A percentile compares a stretch with the other conserved stretches of the same genome.
phyloP scores from a whole-genome alignment of 1,284 basidiomycete genomes.

The Cystobasidium sp. region DNA sequence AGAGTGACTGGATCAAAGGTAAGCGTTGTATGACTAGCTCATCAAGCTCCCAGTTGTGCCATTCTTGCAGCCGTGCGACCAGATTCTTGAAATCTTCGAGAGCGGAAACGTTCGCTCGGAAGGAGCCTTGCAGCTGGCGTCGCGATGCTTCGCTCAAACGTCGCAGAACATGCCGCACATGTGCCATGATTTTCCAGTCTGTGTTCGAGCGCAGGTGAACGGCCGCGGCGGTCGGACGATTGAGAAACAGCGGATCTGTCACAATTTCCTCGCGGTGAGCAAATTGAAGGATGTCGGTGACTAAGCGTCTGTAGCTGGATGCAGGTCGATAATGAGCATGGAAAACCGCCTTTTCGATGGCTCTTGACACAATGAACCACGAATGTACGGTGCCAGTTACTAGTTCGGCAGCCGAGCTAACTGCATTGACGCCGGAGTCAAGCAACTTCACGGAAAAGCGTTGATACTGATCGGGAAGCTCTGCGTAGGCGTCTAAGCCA shows the following conservation, averaged over 20 bases:
- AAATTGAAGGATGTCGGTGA: slow-evolving; percentile 47
- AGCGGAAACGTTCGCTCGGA: neutral
- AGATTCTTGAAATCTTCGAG: slow-evolving; percentile 17
- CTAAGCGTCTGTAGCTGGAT: slow-evolving; percentile 43
- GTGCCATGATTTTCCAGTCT: slow-evolving; percentile 71
- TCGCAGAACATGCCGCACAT: slow-evolving; percentile 67
- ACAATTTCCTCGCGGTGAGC: slow-evolving; percentile 47
- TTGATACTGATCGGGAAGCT: slow-evolving; percentile 16
- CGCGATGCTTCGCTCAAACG: neutral
- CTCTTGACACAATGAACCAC: slow-evolving; percentile 48
- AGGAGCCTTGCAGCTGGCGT: neutral
- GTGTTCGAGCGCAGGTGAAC: slow-evolving; percentile 72
- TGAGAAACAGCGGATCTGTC: slow-evolving; percentile 70
- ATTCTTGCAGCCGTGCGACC: slow-evolving; percentile 36
- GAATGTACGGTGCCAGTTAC: slow-evolving; percentile 49
- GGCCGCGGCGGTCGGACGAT: slow-evolving; percentile 67
- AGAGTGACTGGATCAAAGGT: slow-evolving; percentile 36
- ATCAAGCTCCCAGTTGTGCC: slow-evolving; percentile 48
- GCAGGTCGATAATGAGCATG: slow-evolving; percentile 27
- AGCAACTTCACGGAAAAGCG: slow-evolving; percentile 20
- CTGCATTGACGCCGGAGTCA: slow-evolving; percentile 44
- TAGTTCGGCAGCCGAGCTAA: slow-evolving; percentile 50
- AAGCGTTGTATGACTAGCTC: slow-evolving; percentile 41
- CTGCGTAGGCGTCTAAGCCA: slow-evolving; percentile 23
- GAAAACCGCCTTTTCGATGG: slow-evolving; percentile 38